A percentile compares a stretch with the other conserved stretches of the same genome.
These are phyloP conservation scores for Posidonia australis DNA, from an alignment of 106 monocot genomes.

Conservation along the genomic window DNA sequence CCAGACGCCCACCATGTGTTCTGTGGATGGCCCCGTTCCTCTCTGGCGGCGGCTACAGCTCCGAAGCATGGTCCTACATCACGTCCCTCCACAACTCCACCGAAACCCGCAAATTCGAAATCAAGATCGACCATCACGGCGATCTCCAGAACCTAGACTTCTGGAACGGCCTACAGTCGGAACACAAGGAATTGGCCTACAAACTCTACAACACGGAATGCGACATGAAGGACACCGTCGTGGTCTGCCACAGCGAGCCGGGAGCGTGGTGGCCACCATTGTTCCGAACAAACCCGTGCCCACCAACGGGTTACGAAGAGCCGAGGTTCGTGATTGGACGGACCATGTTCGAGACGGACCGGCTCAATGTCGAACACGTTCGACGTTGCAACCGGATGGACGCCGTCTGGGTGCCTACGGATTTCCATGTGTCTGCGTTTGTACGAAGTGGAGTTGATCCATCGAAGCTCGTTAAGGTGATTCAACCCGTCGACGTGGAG, in stretches of 20 bases:
- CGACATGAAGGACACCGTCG: conserved; percentile 21
- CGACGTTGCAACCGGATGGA: conserved; percentile 47
- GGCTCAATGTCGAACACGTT: conserved; percentile 40
- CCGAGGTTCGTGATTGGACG: conserved; percentile 39
- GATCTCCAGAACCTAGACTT: conserved; percentile 31
- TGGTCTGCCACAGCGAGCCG: conserved; percentile 66
- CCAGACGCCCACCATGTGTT: conserved; percentile 80
- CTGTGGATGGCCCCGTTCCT: conserved; percentile 78
- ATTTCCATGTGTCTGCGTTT: conserved; percentile 38
- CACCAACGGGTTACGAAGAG: conserved; percentile 36
- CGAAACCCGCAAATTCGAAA: too few species aligned
- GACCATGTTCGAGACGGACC: conserved; percentile 71
- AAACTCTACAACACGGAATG: conserved; percentile 27
- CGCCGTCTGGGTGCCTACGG: conserved; percentile 54
- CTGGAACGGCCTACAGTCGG: conserved; percentile 45
- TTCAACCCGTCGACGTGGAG: conserved; percentile 44
- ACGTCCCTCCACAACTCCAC: conserved; percentile 8
- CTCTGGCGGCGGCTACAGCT: conserved; percentile 64
- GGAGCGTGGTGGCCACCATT: conserved; percentile 59
- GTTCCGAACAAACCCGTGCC: conserved; percentile 45
- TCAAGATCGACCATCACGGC: conserved; percentile 46
- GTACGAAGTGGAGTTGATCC: conserved; percentile 35
- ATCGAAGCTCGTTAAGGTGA: conserved; percentile 35
- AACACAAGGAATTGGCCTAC: conserved; percentile 13
- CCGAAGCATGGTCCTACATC: conserved; percentile 68